Evolutionary conservation across 2,329 filamentous ascomycete species (phyloP).

Genomic region (Curvularia spicifera): DNA sequence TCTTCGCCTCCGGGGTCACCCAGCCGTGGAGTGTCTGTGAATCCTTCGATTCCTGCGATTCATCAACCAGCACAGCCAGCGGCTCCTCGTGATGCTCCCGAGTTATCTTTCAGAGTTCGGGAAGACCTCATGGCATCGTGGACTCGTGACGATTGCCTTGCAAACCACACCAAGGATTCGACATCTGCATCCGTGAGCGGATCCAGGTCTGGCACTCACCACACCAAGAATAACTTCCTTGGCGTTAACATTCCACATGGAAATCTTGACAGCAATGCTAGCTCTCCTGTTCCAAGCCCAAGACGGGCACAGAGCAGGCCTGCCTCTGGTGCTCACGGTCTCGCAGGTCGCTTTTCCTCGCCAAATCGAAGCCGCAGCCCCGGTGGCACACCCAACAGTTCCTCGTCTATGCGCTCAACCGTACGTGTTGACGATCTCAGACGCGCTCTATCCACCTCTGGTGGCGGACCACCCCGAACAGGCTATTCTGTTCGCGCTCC

Average conservation of each 20-base stretch:
- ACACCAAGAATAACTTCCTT: slow-evolving; percentile 54
- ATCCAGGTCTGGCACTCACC: slow-evolving; percentile 62
- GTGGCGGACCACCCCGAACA: slow-evolving; percentile 35
- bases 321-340: slow-evolving; percentile 43
- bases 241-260: slow-evolving; percentile 61
- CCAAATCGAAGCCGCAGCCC: slow-evolving; percentile 40
- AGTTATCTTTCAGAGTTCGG: slow-evolving; percentile 70
- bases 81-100: slow-evolving; percentile 41
- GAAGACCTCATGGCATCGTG: slow-evolving; percentile 81
- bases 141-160: slow-evolving; percentile 76
- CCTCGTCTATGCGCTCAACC: slow-evolving; percentile 47
- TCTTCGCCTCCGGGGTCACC: slow-evolving; percentile 75
- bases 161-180: slow-evolving; percentile 69
- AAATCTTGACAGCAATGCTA: slow-evolving; percentile 40
- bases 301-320: slow-evolving; percentile 43
- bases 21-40: slow-evolving; percentile 66
- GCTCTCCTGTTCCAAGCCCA: slow-evolving; percentile 42
- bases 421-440: slow-evolving; percentile 57
- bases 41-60: slow-evolving; percentile 56
- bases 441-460: slow-evolving; percentile 51
- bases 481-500: slow-evolving; percentile 38
- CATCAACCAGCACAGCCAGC: slow-evolving; percentile 34
- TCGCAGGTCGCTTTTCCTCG: slow-evolving; percentile 41
- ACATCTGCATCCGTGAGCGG: slow-evolving; percentile 78
- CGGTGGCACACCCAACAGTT: slow-evolving; percentile 42